phyloP scores from a whole-genome alignment of 169 alveolate genomes.

The Plasmodium gaboni region DNA sequence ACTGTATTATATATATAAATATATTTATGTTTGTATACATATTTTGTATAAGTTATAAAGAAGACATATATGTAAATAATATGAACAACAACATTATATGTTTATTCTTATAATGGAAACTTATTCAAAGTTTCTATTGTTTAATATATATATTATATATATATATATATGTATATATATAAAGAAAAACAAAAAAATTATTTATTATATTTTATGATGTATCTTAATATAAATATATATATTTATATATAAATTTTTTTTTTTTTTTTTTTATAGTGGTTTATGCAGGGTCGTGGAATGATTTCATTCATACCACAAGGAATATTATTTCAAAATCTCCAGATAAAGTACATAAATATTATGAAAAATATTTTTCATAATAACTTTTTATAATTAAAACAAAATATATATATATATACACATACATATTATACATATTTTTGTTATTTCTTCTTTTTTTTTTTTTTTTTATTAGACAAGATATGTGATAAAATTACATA shows the following conservation, averaged over 20 bases:
- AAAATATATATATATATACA: background rate
- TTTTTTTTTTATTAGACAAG: slow-evolving; percentile 56
- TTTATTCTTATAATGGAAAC: background rate
- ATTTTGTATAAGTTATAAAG: too few relatives aligned
- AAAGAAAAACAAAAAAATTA: background rate
- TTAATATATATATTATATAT: background rate
- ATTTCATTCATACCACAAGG: slow-evolving; percentile 62
- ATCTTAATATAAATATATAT: background rate
- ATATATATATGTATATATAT: slow-evolving; percentile 1
- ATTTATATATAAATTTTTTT: background rate
- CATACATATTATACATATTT: background rate
- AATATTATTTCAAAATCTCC: slow-evolving; percentile 59
- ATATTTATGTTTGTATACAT: too few relatives aligned
- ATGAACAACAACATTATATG: background rate
- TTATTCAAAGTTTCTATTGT: background rate
- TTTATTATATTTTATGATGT: background rate
- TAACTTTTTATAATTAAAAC: background rate
- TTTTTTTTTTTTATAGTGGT: slow-evolving; percentile 59
- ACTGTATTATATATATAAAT: too few relatives aligned
- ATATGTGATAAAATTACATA: slow-evolving; percentile 74
- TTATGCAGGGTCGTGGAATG: slow-evolving; percentile 69
- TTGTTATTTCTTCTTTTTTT: background rate
- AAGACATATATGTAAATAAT: too few relatives aligned
- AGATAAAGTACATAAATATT: slow-evolving; percentile 15
- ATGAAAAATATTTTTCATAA: background rate